phyloP scores from a whole-genome alignment of 345 rosid species.

The Bruguiera sexangula region DNA sequence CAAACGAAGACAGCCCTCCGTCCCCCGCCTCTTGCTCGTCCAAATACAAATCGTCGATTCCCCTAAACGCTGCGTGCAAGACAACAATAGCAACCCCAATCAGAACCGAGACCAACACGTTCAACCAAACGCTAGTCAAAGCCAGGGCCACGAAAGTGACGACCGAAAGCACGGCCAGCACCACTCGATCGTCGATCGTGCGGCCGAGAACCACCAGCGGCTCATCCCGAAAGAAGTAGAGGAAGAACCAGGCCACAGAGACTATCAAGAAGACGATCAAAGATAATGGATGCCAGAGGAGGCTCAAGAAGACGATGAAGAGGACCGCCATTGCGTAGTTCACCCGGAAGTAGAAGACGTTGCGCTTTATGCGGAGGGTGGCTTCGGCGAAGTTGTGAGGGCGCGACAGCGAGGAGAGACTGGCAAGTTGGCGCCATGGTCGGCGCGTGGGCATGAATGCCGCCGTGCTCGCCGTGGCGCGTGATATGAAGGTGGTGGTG shows the following conservation, averaged over 20 bases:
- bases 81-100: slow-evolving; percentile 38
- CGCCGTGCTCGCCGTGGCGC: slow-evolving; percentile 25
- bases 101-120: slow-evolving; percentile 53
- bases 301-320: slow-evolving; percentile 54
- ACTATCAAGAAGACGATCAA: slow-evolving; percentile 54
- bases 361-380: slow-evolving; percentile 38
- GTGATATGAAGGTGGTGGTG: slow-evolving; percentile 21
- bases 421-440: slow-evolving; percentile 53
- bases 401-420: slow-evolving; percentile 33
- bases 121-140: slow-evolving; percentile 56
- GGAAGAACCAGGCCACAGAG: slow-evolving; percentile 59
- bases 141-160: slow-evolving; percentile 47
- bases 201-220: slow-evolving; percentile 36
- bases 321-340: slow-evolving; percentile 55
- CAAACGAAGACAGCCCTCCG: slow-evolving; percentile 45
- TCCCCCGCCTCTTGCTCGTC: slow-evolving; percentile 35
- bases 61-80: slow-evolving; percentile 48
- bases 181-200: slow-evolving; percentile 51
- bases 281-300: slow-evolving; percentile 68
- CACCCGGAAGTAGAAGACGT: slow-evolving; percentile 57
- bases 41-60: slow-evolving; percentile 50
- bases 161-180: slow-evolving; percentile 38
- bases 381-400: slow-evolving; percentile 50
- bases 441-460: slow-evolving; percentile 48
- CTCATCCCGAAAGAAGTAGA: slow-evolving; percentile 57